Evolutionary conservation across 805 yeast genomes (phyloP), one percentile per base, ranked within the genome.

Genomic region (Jamesozyma lodderae): DNA sequence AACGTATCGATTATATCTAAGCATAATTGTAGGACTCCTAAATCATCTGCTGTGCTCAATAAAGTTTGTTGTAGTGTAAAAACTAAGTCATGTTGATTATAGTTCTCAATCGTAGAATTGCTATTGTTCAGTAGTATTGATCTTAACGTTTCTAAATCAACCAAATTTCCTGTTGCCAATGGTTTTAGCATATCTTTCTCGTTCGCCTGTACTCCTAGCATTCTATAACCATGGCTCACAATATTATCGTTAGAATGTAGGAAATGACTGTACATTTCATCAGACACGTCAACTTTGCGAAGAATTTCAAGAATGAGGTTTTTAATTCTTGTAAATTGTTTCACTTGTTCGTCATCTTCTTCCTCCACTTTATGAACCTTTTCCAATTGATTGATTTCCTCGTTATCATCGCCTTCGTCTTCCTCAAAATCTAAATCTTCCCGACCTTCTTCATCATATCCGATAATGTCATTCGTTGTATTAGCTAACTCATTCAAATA

Each of bases 401-500:
- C n/a, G n/a, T n/a, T n/a, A n/a, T n/a, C 14, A 2, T 4, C 19
- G 13, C 16, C 33, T 6, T 35, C 37, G 4, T 35, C 37, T 6
- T 36, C 34, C 18, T 40, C 38, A 18, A 29, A 36, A 10, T 16
- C 14, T n/a, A 21, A 4, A 7, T 31, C 30, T 14, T 27, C 22
- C 8, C 19, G 30, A 15, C 38, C 40, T 14, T 45, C 45, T 9
- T 35, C 38, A 14, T 43, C 45, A 20, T 43, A 41, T 8, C 31
- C 4, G n/a, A 35, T 35, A 20, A 40, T 51, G 14, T 41, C 46
- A 29, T 44, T 47, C 20, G 37, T 36, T 18, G 47, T 35, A 11
- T 15, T 11, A 15, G 31, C 19, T 15, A 52, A 35, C 33, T 52
- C 48, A 15, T 48, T 43, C 24, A 53, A 33, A 35, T 55, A 55